Evolutionary conservation across 495 filamentous ascomycete genomes (phyloP), one percentile per base, ranked within the genome.

Genomic region (Lepidopterella palustris): DNA sequence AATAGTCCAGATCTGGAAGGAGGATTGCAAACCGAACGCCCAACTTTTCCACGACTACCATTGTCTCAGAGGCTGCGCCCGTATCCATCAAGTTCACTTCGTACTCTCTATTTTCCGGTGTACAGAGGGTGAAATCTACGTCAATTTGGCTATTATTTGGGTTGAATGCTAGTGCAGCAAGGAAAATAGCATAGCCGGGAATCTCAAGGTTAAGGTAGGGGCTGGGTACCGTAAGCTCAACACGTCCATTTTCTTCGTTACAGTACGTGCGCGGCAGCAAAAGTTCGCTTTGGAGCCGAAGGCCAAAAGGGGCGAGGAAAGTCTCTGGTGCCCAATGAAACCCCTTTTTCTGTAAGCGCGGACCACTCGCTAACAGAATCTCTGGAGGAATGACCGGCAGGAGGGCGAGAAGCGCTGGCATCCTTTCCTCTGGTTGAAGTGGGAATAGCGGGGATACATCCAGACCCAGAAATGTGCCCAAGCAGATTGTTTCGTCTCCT

Each of bases 311-410:
- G 3, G 15, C 13, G 5, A 59, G 45, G 10, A 59, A 31, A 20
- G 5, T 59, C 13, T 25, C 21, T 8, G 56, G 56, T 20, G 24
- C 42, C 56, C 56, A 59, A 15, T 45, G 42, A 21, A 29, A 59
- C 4, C 56, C 56, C 15, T 50, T 23, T 4, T 4, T 1, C 11
- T 11, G 4, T 8, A 59, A 45, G 5, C 45, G 39, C 15, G 13
- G 10, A 2, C 56, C 23, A 1, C 11, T 9, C 23, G n/a, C 28
- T 5, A n/a, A 51, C 8, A 59, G 47, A 18, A 59, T 35, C 15
- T 59, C 29, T 21, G 45, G 5, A 0, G 56, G 56, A 6, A 59
- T 59, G 15, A 15, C 24, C 8, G 56, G 56, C 3, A 59, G 32
- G 0, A 53, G 24, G 10, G 13, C 28, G 20, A 59, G 26, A 4